phyloP scores from a whole-genome alignment of 306 rosid species.

The Casuarina equisetifolia region DNA sequence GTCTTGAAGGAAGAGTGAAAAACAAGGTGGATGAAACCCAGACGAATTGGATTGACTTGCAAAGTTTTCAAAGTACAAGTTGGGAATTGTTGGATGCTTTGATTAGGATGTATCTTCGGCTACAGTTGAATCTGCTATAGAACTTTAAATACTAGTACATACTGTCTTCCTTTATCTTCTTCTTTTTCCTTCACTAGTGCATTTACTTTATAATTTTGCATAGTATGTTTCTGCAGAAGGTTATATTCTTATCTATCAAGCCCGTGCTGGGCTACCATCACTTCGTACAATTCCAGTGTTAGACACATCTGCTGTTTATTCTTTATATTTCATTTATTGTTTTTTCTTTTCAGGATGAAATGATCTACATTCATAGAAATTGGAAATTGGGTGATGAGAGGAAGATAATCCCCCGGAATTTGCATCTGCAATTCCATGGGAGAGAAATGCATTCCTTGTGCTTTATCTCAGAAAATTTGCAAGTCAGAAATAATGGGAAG shows the following conservation, averaged over 20 bases:
- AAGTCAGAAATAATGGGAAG: conserved; percentile 37
- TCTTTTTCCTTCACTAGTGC: not conserved
- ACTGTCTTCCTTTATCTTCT: not conserved
- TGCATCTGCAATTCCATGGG: conserved; percentile 94
- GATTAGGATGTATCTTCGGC: not conserved
- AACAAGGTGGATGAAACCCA: not conserved
- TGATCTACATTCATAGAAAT: conserved; percentile 61
- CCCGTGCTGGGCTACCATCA: not conserved
- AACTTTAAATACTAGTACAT: not conserved
- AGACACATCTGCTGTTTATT: not conserved
- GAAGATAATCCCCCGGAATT: conserved; percentile 68
- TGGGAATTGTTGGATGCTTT: not conserved
- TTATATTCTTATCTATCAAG: not conserved
- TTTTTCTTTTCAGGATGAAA: conserved; percentile 67
- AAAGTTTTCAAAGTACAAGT: not conserved
- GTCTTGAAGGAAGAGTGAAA: conserved; percentile 2
- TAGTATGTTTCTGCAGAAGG: not conserved
- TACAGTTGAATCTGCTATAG: not conserved
- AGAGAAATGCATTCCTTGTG: conserved; percentile 94
- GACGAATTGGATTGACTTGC: not conserved
- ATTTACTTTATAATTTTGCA: not conserved
- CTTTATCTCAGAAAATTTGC: conserved; percentile 53
- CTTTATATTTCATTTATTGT: not conserved
- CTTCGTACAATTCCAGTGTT: not conserved
- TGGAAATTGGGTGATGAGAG: conserved; percentile 49